A percentile compares a stretch with the other conserved stretches of the same genome.
Conservation (phyloP, 768 basidiomycete genomes). For the Macrocybe gigantea region DNA sequence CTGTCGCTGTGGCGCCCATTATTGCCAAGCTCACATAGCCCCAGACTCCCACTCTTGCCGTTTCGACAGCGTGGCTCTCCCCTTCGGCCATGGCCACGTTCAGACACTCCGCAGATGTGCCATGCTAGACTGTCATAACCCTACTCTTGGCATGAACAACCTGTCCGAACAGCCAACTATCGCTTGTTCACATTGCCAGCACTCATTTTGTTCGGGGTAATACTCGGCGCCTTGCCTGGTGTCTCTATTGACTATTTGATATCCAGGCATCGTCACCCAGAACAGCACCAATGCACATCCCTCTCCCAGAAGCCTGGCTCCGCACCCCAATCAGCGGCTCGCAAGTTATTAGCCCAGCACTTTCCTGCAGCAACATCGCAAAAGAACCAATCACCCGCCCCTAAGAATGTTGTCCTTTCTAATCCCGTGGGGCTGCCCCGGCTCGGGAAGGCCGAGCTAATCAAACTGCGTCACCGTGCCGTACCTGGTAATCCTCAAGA, state of each 20-base stretch:
- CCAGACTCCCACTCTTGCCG: conserved; percentile 59
- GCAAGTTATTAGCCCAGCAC: conserved; percentile 46
- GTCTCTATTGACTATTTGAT: conserved; percentile 6
- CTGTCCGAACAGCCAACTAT: conserved; percentile 20
- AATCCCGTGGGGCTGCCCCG: conserved; percentile 52
- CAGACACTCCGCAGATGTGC: conserved; percentile 45
- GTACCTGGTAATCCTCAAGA: conserved; percentile 57
- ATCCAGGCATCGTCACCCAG: conserved; percentile 60
- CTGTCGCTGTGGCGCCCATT: conserved; percentile 54
- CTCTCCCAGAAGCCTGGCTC: conserved; percentile 11
- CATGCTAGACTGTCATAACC: conserved; percentile 45
- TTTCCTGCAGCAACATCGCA: conserved; percentile 29
- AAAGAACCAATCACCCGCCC: conserved; percentile 14
- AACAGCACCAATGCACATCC: conserved; percentile 49
- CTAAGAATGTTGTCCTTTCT: conserved; percentile 26
- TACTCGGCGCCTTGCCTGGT: conserved; percentile 8
- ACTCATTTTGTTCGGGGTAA: conserved; percentile 63
- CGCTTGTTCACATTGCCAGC: conserved; percentile 46
- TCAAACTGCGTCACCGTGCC: conserved; percentile 74
- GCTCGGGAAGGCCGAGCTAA: conserved; percentile 52
- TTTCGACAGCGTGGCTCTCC: not conserved
- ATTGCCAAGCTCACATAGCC: conserved; percentile 59
- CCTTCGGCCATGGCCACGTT: not conserved
- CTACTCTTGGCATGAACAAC: conserved; percentile 37
- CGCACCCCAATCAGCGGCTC: conserved; percentile 41